Evolutionary conservation across 148 eudicot genomes (phyloP).

Genomic region (Rhododendron molle): DNA sequence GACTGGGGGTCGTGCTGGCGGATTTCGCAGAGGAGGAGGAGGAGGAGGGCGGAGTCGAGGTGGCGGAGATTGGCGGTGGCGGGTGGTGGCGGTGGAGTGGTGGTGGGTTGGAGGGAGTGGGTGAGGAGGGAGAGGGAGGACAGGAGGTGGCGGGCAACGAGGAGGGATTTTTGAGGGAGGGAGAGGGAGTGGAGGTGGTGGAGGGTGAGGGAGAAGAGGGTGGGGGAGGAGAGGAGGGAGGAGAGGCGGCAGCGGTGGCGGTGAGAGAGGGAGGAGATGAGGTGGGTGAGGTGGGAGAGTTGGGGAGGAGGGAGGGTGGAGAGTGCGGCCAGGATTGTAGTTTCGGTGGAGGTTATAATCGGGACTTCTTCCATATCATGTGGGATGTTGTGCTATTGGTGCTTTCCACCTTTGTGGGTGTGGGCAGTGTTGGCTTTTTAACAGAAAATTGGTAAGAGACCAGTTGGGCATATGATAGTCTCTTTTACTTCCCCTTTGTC

Average conservation of each 20-base stretch:
- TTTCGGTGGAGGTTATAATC: conserved; percentile 13
- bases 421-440: neutral
- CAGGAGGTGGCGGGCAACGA: conserved; percentile 52
- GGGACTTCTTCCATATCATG: conserved; percentile 8
- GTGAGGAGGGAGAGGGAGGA: conserved; percentile 41
- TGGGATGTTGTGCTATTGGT: conserved; percentile 17
- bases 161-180: conserved; percentile 53
- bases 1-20: conserved; percentile 26
- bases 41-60: conserved; percentile 48
- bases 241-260: conserved; percentile 45
- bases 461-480: neutral
- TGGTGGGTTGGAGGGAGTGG: conserved; percentile 20
- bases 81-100: neutral
- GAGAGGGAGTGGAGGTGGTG: conserved; percentile 53
- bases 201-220: conserved; percentile 46
- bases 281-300: conserved; percentile 28
- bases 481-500: neutral
- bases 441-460: neutral
- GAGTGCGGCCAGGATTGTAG: conserved; percentile 38
- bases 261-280: conserved; percentile 40
- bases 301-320: conserved; percentile 47
- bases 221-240: conserved; percentile 45
- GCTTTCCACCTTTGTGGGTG: neutral
- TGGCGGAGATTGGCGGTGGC: conserved; percentile 28
- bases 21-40: conserved; percentile 45